Conservation (phyloP, 2,329 filamentous ascomycete species). For the Elsinoe fawcettii region DNA sequence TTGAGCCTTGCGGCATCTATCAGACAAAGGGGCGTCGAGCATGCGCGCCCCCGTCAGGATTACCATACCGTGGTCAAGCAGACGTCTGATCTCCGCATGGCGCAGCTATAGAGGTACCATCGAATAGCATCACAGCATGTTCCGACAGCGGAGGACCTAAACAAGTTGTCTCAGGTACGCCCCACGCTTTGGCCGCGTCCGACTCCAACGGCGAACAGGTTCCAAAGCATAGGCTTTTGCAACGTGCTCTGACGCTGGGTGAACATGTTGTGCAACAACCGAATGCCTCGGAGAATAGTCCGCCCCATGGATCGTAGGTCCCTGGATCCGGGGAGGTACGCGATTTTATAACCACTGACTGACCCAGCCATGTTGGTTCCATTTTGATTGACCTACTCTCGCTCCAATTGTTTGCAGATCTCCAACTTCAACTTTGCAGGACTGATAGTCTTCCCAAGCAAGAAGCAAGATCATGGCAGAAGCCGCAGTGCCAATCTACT, state of each 20-base stretch:
- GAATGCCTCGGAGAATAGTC: not conserved
- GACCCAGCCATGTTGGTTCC: not conserved
- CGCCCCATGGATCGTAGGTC: not conserved
- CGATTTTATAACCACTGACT: not conserved
- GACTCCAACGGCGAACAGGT: not conserved
- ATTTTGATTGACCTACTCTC: not conserved
- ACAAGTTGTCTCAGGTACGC: not conserved
- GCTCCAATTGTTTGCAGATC: not conserved
- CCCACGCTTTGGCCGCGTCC: not conserved
- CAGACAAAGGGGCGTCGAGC: no score
- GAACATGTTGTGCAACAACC: not conserved
- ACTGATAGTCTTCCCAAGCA: no score
- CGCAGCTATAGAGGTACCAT: no score
- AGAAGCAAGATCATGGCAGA: slow-evolving; percentile 9
- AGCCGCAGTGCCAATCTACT: not conserved
- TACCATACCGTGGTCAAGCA: not conserved
- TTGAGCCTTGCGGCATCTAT: not conserved
- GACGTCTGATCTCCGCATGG: not conserved
- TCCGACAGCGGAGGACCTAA: not conserved
- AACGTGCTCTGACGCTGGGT: not conserved
- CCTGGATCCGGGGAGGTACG: not conserved
- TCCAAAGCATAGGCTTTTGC: not conserved
- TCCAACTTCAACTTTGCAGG: no score
- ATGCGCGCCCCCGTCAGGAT: no score
- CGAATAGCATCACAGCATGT: not conserved